These are phyloP conservation scores for Monilinia fructigena DNA, from an alignment of 2,329 filamentous ascomycete species.

Conservation along the genomic window DNA sequence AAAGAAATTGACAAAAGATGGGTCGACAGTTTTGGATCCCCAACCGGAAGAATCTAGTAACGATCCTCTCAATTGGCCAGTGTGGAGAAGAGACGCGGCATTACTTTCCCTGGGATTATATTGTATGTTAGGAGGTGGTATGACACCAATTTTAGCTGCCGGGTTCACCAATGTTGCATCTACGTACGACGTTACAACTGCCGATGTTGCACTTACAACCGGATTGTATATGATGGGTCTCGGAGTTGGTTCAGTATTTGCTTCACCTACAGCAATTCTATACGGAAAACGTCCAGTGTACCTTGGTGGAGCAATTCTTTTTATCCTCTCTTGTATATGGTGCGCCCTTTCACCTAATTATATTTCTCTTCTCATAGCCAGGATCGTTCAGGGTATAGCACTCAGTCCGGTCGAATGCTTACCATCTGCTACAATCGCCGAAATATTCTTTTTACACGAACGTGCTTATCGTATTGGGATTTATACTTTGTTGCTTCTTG, in stretches of 20 bases:
- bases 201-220: conserved; percentile 79
- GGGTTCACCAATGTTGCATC: conserved; percentile 80
- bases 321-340: conserved; percentile 76
- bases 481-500: conserved; percentile 83
- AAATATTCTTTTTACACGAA: conserved; percentile 96
- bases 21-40: conserved; percentile 81
- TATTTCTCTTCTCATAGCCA: conserved; percentile 72
- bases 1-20: conserved; percentile 78
- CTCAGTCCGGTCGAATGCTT: conserved; percentile 90
- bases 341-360: conserved; percentile 82
- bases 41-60: conserved; percentile 90
- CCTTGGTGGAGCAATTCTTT: conserved; percentile 72
- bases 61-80: conserved; percentile 89
- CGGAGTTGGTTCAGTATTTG: conserved; percentile 78
- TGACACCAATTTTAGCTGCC: conserved; percentile 85
- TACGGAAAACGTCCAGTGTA: conserved; percentile 92
- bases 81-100: conserved; percentile 75
- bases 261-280: conserved; percentile 86
- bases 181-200: conserved; percentile 63
- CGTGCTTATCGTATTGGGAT: conserved; percentile 90
- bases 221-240: conserved; percentile 94
- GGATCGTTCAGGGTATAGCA: conserved; percentile 83
- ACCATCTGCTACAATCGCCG: conserved; percentile 88
- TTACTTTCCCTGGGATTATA: conserved; percentile 84
- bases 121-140: conserved; percentile 89